Evolutionary conservation across 805 yeast species (phyloP).

Genomic region (Monosporozyma aquatica): DNA sequence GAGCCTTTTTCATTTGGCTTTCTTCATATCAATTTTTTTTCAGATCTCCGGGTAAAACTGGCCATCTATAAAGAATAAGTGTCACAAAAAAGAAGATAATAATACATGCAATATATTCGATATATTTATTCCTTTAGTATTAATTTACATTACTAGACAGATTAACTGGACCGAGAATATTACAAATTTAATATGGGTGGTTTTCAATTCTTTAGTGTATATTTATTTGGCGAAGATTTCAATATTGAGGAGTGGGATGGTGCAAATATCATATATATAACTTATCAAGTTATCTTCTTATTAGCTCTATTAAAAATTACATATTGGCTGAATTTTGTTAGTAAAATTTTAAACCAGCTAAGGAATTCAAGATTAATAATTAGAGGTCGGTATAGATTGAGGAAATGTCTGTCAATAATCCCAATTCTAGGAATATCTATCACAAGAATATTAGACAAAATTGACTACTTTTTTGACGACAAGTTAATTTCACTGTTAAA

Average conservation of each 20-base stretch:
- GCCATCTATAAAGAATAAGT: no score
- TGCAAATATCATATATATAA: slow-evolving; percentile 3
- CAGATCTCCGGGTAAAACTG: no score
- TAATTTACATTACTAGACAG: background rate
- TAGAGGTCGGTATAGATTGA: background rate
- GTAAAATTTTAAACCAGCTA: background rate
- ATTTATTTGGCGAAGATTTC: slow-evolving; percentile 17
- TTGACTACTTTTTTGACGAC: background rate
- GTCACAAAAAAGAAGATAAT: no score
- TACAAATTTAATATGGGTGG: slow-evolving; percentile 6
- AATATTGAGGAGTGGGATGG: slow-evolving; percentile 14
- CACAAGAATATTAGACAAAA: background rate
- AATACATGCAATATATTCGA: no score
- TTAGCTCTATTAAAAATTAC: background rate
- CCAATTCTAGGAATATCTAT: background rate
- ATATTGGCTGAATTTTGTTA: background rate
- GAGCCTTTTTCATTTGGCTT: no score
- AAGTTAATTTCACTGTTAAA: slow-evolving; percentile 6
- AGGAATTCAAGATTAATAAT: background rate
- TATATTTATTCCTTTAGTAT: no score
- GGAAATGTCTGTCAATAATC: background rate
- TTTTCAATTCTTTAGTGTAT: slow-evolving; percentile 13
- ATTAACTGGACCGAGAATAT: background rate
- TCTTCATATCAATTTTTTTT: no score
- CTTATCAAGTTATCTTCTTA: background rate